phyloP scores from a whole-genome alignment of 768 basidiomycete genomes.

The Tulasnella sp. region DNA sequence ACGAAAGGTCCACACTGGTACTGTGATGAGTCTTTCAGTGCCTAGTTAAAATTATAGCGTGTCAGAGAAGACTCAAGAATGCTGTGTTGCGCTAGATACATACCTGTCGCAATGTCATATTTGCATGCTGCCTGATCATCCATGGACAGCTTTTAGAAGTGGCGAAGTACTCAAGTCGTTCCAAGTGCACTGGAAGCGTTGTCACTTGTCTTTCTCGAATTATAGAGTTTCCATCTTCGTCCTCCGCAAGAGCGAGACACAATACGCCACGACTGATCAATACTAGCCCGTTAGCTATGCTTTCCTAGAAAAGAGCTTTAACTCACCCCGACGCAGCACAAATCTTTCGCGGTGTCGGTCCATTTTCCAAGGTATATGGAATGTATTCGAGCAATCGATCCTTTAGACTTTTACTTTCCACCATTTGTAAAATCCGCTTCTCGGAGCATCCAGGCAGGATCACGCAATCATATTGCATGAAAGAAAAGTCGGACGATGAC shows the following conservation, averaged over 20 bases:
- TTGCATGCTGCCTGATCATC: too few relatives aligned
- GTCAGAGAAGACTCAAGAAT: too few relatives aligned
- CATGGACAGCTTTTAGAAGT: too few relatives aligned
- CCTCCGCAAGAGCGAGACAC: slow-evolving; percentile 5
- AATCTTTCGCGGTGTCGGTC: neutral
- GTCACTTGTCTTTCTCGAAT: slow-evolving; percentile 6
- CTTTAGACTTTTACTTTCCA: slow-evolving; percentile 9
- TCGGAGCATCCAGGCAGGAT: slow-evolving; percentile 15
- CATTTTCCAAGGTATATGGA: neutral
- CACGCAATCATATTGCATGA: slow-evolving; percentile 8
- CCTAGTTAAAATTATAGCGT: too few relatives aligned
- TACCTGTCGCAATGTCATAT: too few relatives aligned
- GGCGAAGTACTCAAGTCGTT: too few relatives aligned
- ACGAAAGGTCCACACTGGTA: too few relatives aligned
- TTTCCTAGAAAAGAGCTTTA: too few relatives aligned
- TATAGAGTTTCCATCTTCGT: neutral
- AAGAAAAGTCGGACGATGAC: neutral
- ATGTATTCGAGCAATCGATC: neutral
- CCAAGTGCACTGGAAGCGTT: slow-evolving; percentile 11
- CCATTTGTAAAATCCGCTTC: slow-evolving; percentile 10
- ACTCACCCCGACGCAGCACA: too few relatives aligned
- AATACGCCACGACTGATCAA: slow-evolving; percentile 15
- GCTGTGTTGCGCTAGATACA: too few relatives aligned
- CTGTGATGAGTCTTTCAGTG: too few relatives aligned
- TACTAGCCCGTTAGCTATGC: too few relatives aligned